A percentile compares a stretch with the other conserved stretches of the same genome.
Evolutionary conservation across 2,329 filamentous ascomycete species (phyloP).

Genomic region (Dactylonectria macrodidyma): DNA sequence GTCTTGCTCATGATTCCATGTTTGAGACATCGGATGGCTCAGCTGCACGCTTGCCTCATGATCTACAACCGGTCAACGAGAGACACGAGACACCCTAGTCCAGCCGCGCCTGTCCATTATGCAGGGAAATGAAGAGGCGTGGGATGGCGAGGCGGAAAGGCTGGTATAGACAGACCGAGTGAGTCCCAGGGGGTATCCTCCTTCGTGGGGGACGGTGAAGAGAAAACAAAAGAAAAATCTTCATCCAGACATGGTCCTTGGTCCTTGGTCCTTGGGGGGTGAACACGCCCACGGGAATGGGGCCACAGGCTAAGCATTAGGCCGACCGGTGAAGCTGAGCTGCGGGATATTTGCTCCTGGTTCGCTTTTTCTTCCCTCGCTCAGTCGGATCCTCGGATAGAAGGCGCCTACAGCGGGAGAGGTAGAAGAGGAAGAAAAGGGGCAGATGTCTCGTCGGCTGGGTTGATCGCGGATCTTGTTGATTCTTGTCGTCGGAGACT

Average conservation of each 20-base stretch:
- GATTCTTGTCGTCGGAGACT: constrained; percentile 11
- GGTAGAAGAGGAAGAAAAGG: constrained; percentile 13
- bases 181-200: constrained; percentile 27
- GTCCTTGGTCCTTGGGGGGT: constrained; percentile 16
- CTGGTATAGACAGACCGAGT: constrained; percentile 17
- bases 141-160: constrained; percentile 28
- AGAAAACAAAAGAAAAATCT: constrained; percentile 21
- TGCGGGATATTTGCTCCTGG: constrained; percentile 37
- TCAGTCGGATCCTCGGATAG: constrained; percentile 9
- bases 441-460: neutral
- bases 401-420: neutral
- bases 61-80: constrained; percentile 32
- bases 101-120: constrained; percentile 10
- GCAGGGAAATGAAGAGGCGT: constrained; percentile 25
- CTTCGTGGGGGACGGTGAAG: constrained; percentile 33
- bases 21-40: constrained; percentile 18
- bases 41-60: constrained; percentile 1
- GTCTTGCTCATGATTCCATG: constrained; percentile 26
- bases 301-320: constrained; percentile 30
- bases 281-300: constrained; percentile 36
- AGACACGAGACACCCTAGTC: constrained; percentile 16
- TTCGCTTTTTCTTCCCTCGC: constrained; percentile 8
- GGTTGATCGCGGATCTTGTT: neutral
- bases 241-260: constrained; percentile 28
- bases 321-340: constrained; percentile 13